Evolutionary conservation across 2,329 filamentous ascomycete species (phyloP).

Genomic region (Aspergillus sp.): DNA sequence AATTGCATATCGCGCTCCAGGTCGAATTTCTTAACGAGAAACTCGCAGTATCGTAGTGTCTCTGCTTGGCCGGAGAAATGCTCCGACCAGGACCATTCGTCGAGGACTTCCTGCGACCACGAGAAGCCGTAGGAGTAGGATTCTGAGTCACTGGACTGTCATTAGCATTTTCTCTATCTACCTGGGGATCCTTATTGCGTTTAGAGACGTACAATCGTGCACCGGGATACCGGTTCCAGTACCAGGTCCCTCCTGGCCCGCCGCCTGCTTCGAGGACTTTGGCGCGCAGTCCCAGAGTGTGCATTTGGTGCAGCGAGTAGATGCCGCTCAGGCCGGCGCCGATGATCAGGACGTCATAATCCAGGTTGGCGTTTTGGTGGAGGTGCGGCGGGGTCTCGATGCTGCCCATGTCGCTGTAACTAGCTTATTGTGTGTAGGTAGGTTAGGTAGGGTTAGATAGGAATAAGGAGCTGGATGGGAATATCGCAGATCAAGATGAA

Average conservation of each 20-base stretch:
- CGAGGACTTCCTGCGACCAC: slow-evolving; percentile 15
- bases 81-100: slow-evolving; percentile 45
- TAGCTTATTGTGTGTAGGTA: too few species aligned
- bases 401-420: slow-evolving; percentile 18
- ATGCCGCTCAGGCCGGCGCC: slow-evolving; percentile 38
- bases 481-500: too few species aligned
- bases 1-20: slow-evolving; percentile 49
- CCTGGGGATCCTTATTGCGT: too few species aligned
- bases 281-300: slow-evolving; percentile 50
- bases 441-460: too few species aligned
- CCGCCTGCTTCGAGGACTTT: slow-evolving; percentile 56
- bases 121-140: slow-evolving; percentile 56
- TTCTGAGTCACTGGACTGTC: slow-evolving; percentile 49
- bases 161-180: neutral
- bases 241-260: slow-evolving; percentile 56
- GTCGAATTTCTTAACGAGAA: slow-evolving; percentile 46
- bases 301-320: slow-evolving; percentile 54
- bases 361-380: slow-evolving; percentile 11
- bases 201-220: slow-evolving; percentile 33
- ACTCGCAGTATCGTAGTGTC: slow-evolving; percentile 48
- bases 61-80: slow-evolving; percentile 36
- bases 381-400: slow-evolving; percentile 2
- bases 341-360: slow-evolving; percentile 32
- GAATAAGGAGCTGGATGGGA: too few species aligned
- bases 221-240: slow-evolving; percentile 59